Evolutionary conservation across 768 basidiomycete genomes (phyloP).

Genomic region (Leccinellum luteum): DNA sequence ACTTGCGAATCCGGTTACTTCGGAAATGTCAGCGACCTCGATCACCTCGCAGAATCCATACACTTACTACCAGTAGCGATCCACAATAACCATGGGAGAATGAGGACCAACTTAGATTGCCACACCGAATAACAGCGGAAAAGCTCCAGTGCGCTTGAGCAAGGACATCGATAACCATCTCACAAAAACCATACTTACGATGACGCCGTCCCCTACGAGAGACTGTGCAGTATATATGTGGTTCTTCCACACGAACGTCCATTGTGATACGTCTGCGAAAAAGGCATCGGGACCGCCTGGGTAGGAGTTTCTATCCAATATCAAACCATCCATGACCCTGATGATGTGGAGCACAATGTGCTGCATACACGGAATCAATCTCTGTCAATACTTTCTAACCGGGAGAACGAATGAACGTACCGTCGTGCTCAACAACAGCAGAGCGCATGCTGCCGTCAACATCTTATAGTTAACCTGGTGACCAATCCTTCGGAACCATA

Average conservation of each 20-base stretch:
- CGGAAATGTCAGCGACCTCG: background rate
- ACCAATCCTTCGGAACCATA: slow-evolving; percentile 9
- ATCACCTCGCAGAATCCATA: background rate
- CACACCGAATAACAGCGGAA: slow-evolving; percentile 34
- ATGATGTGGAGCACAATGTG: slow-evolving; percentile 28
- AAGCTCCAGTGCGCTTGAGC: slow-evolving; percentile 14
- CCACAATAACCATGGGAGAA: slow-evolving; percentile 33
- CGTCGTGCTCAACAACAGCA: slow-evolving; percentile 31
- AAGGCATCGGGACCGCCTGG: slow-evolving; percentile 22
- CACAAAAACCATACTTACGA: slow-evolving; percentile 18
- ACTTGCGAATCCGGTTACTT: slow-evolving; percentile 22
- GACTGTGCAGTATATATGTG: slow-evolving; percentile 26
- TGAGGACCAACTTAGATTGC: slow-evolving; percentile 26
- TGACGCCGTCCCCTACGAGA: slow-evolving; percentile 29
- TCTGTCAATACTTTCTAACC: background rate
- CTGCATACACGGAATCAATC: slow-evolving; percentile 5
- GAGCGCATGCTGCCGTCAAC: slow-evolving; percentile 22
- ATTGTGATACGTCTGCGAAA: slow-evolving; percentile 29
- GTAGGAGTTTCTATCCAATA: slow-evolving; percentile 14
- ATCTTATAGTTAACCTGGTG: slow-evolving; percentile 19
- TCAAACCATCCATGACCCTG: slow-evolving; percentile 26
- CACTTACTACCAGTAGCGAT: slow-evolving; percentile 23
- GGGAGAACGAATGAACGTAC: slow-evolving; percentile 12
- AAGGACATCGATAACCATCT: background rate
- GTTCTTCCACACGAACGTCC: slow-evolving; percentile 31